Evolutionary conservation across 2,329 filamentous ascomycete species (phyloP).

Genomic region (Curvularia sp.): DNA sequence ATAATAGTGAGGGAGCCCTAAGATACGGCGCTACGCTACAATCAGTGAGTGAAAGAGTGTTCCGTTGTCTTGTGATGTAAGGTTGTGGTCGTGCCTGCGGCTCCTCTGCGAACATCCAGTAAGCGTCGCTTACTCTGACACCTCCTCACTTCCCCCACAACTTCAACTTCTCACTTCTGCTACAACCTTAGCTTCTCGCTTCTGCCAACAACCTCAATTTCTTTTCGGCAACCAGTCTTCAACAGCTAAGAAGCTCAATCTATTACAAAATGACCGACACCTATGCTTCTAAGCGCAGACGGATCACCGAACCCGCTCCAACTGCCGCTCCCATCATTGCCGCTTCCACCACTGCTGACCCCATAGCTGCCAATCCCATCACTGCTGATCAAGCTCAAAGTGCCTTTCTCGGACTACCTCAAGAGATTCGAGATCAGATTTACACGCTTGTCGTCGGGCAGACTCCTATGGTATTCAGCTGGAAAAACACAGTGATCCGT

Average conservation of each 20-base stretch:
- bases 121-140: neutral
- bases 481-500: neutral
- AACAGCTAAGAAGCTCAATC: neutral
- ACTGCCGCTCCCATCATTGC: neutral
- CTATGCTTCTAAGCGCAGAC: neutral
- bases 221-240: neutral
- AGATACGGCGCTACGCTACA: too few species aligned
- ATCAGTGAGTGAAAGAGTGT: too few species aligned
- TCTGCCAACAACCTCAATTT: neutral
- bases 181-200: neutral
- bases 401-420: neutral
- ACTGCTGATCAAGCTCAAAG: neutral
- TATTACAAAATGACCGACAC: neutral
- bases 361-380: fast-evolving
- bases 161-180: too few species aligned
- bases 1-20: too few species aligned
- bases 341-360: fast-evolving
- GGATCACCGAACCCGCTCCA: neutral
- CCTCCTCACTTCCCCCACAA: neutral
- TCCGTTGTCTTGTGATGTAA: too few species aligned
- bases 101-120: too few species aligned
- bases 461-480: neutral
- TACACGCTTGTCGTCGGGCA: neutral
- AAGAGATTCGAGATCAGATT: neutral
- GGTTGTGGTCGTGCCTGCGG: too few species aligned